Evolutionary conservation across 768 basidiomycete genomes (phyloP), one percentile per base, ranked within the genome.

Genomic region (Leccinum subgranulosum): DNA sequence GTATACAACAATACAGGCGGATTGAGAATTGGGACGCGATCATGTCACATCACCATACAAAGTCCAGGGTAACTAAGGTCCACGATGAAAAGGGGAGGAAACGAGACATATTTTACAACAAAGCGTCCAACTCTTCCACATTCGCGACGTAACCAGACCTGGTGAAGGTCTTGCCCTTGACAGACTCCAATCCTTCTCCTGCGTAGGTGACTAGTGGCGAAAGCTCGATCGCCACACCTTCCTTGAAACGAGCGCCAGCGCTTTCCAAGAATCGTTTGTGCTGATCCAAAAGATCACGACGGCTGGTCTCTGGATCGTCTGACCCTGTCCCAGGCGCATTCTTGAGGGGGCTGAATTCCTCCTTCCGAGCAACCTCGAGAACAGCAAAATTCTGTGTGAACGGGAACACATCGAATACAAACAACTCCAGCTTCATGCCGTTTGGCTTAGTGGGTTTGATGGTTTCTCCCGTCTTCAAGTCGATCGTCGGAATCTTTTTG

Each of bases 381-480:
- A 98, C 92, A 28, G 89, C 84, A 62, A 95, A 93, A 51, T 74
- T 78, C 67, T 85, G 73, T 27, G 94, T 93, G 75, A 84, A 92
- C 1, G 95, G 95, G 80, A 99, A 98, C 47, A 99, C 97, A 74
- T 99, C 97, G 68, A 99, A 99, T 31, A 99, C 90, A 75, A 99
- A 99, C 77, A 95, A 79, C 74, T 99, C 97, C 60, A 99, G 85
- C 76, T 99, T 99, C 92, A 98, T 96, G 59, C 97, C 97, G 72
- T 99, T 98, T n/a, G 94, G 91, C 68, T 87, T 86, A 60, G 75
- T 73, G 2, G 97, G 95, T 69, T 94, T 95, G 69, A 95, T 73
- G 4, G 67, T 25, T 59, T 84, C 77, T 19, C 92, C 94, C 14
- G 82, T 81, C 55, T 80, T 67, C 57, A 92, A 65, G 68, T 92